A percentile compares a stretch with the other conserved stretches of the same genome.
These are phyloP conservation scores for Fragosphaeria purpurea DNA, from an alignment of 2,329 filamentous ascomycete species.

Conservation along the genomic window DNA sequence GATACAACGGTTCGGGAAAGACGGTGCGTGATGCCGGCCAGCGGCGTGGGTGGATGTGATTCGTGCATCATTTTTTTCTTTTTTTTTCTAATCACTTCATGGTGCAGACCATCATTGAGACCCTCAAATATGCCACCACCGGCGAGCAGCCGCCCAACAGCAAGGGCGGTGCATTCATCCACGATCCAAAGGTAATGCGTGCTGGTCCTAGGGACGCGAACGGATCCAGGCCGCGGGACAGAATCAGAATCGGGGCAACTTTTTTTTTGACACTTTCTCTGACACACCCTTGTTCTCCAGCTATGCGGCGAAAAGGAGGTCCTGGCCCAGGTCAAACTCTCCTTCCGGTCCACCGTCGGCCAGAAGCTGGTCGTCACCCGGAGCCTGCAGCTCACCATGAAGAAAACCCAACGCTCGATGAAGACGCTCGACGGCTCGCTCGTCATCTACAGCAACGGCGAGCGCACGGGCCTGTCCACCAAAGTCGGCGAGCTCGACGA, in stretches of 20 bases:
- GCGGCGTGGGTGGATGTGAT: too few species aligned
- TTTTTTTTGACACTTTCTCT: not conserved
- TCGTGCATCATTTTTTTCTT: too few species aligned
- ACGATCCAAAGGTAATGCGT: constrained; percentile 72
- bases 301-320: constrained; percentile 80
- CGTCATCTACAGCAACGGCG: constrained; percentile 66
- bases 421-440: constrained; percentile 81
- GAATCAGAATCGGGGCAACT: too few species aligned
- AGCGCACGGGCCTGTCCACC: constrained; percentile 68
- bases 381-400: constrained; percentile 76
- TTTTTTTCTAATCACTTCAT: not conserved
- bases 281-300: constrained; percentile 22
- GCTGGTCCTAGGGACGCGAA: not conserved
- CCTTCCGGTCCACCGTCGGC: constrained; percentile 70
- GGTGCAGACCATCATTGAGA: constrained; percentile 77
- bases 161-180: constrained; percentile 84
- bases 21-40: constrained; percentile 34
- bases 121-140: constrained; percentile 94
- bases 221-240: too few species aligned
- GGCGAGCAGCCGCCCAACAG: constrained; percentile 89
- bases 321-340: constrained; percentile 81
- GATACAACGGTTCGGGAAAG: constrained; percentile 95
- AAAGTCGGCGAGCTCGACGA: constrained; percentile 72
- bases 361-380: constrained; percentile 74
- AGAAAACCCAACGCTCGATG: constrained; percentile 63